Evolutionary conservation across 495 filamentous ascomycete genomes (phyloP), one percentile per base, ranked within the genome.

Genomic region (Lophiostoma macrostomum): DNA sequence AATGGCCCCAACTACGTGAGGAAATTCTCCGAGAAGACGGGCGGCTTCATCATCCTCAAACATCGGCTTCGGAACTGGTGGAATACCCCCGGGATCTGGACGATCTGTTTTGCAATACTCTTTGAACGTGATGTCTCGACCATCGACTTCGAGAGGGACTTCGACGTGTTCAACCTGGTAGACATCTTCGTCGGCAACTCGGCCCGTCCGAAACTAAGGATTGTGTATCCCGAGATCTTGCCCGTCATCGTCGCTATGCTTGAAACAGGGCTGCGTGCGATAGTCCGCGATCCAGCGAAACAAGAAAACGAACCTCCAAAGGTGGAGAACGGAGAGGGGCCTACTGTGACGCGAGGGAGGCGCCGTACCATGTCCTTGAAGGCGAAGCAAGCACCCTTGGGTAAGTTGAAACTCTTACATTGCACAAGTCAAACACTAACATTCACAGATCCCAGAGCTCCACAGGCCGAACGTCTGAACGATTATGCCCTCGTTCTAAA

Each of bases 171-270:
- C 64, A 82, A 74, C 37, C 76, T 97, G 2, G 62, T 88, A 10
- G 83, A 89, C 37, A 76, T 79, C 4, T 94, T 97, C 63, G 57
- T 71, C 3, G 58, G 66, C 4, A 69, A 69, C 76, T 28, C 75
- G 76, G 51, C 48, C 0, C 14, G 76, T 76, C 25, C 76, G 76
- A 53, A 72, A 22, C 31, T 76, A 27, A 79, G 79, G 34, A 78
- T 96, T 3, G 75, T 80, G 3, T 86, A 88, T 64, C 85, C 90
- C 0, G 87, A 91, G 61, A 80, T 90, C 22, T 70, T 96, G 16
- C 82, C 83, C 0, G 82, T 95, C 5, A 86, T 98, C 24, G 79
- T 79, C n/a, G 78, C 82, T 3, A 94, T 98, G 90, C 70, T 97
- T n/a, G 85, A 88, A 57, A 80, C 82, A 50, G 91, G 88, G 2